These are phyloP conservation scores for Piromyces finnis DNA, from an alignment of 192 early-diverging fungal genomes.

Conservation along the genomic window DNA sequence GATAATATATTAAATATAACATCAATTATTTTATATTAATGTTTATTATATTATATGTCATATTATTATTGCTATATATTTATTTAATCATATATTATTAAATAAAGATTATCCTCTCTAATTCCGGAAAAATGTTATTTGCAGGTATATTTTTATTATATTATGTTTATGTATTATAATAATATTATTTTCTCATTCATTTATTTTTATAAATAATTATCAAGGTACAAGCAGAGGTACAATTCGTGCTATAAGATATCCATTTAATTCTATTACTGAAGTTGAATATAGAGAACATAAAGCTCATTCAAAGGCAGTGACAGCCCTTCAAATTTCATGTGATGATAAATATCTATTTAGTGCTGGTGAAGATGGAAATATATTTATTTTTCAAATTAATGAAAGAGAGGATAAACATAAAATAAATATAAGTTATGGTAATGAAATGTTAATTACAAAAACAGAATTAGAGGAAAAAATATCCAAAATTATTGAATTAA, in stretches of 20 bases:
- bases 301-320: slow-evolving; percentile 27
- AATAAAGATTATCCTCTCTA: slow-evolving; percentile 14
- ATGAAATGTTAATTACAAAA: slow-evolving; percentile 39
- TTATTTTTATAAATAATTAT: too few relatives aligned
- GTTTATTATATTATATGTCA: too few relatives aligned
- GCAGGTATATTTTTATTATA: slow-evolving; percentile 22
- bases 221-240: not conserved
- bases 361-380: slow-evolving; percentile 29
- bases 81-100: too few relatives aligned
- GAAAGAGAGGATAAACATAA: slow-evolving; percentile 25
- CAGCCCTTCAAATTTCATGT: slow-evolving; percentile 27
- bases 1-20: too few relatives aligned
- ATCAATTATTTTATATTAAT: too few relatives aligned
- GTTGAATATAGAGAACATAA: slow-evolving; percentile 20
- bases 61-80: too few relatives aligned
- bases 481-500: slow-evolving; percentile 32
- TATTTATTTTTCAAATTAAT: slow-evolving; percentile 33
- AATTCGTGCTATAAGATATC: not conserved
- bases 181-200: too few relatives aligned
- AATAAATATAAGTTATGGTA: not conserved
- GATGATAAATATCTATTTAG: slow-evolving; percentile 42
- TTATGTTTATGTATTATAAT: too few relatives aligned
- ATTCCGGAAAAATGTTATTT: slow-evolving; percentile 36
- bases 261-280: not conserved
- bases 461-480: slow-evolving; percentile 40